phyloP scores from a whole-genome alignment of 2,329 filamentous ascomycete genomes.

The Sphaerulina musiva region DNA sequence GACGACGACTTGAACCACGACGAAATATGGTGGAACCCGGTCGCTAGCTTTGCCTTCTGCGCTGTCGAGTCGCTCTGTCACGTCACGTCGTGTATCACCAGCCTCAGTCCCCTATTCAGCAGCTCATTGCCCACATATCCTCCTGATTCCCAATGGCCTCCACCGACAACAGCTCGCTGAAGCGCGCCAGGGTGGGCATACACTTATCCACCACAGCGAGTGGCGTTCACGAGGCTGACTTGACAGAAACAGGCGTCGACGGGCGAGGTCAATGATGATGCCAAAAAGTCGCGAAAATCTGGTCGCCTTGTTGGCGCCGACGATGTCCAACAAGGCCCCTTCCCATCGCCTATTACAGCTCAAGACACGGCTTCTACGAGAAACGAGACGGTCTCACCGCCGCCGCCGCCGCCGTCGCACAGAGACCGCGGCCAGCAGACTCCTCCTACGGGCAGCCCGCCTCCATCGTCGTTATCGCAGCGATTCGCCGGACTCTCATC shows the following conservation, averaged over 20 bases:
- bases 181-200: constrained; percentile 66
- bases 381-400: neutral
- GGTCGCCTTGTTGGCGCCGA: constrained; percentile 52
- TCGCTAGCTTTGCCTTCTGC: neutral
- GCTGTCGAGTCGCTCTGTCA: neutral
- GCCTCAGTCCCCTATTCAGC: neutral
- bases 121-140: neutral
- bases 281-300: constrained; percentile 79
- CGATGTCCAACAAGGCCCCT: constrained; percentile 53
- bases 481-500: constrained; percentile 46
- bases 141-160: constrained; percentile 23
- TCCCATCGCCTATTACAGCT: constrained; percentile 76
- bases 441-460: constrained; percentile 34
- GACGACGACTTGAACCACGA: neutral
- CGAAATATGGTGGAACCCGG: neutral
- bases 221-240: constrained; percentile 5
- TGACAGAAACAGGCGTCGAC: constrained; percentile 53
- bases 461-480: constrained; percentile 12
- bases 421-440: constrained; percentile 38
- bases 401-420: neutral
- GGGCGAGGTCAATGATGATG: constrained; percentile 57
- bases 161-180: constrained; percentile 73
- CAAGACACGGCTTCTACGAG: constrained; percentile 55
- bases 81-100: neutral
- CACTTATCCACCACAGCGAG: neutral